Evolutionary conservation across 192 early-diverging fungal genomes (phyloP).

Genomic region (Chytriomyces sp.): DNA sequence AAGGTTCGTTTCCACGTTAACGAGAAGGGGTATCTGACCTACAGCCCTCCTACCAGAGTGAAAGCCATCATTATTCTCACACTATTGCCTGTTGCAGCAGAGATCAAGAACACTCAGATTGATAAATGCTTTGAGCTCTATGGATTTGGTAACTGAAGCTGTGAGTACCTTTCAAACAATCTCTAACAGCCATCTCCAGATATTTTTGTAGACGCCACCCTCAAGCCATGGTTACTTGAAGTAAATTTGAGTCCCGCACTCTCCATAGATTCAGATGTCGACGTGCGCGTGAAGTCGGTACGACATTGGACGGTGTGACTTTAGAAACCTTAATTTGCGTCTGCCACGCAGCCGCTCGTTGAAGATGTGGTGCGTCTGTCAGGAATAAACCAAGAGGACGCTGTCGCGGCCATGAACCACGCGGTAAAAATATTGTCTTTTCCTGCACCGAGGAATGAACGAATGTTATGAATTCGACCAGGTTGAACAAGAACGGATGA

Average conservation of each 20-base stretch:
- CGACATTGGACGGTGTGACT: not conserved
- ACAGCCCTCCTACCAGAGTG: too few species aligned
- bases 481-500: not conserved
- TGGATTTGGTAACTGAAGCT: slow-evolving; percentile 48
- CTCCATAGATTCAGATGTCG: slow-evolving; percentile 43
- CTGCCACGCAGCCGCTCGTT: slow-evolving; percentile 32
- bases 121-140: slow-evolving; percentile 53
- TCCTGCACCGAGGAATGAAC: not conserved
- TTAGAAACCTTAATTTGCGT: not conserved
- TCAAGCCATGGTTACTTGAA: slow-evolving; percentile 54
- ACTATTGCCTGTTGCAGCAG: slow-evolving; percentile 39
- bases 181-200: slow-evolving; percentile 23
- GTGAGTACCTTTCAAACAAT: not conserved
- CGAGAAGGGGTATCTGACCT: not conserved
- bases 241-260: slow-evolving; percentile 55
- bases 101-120: slow-evolving; percentile 15
- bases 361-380: slow-evolving; percentile 35
- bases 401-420: slow-evolving; percentile 11
- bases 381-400: slow-evolving; percentile 34
- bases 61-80: slow-evolving; percentile 43
- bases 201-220: slow-evolving; percentile 41
- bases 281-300: slow-evolving; percentile 49
- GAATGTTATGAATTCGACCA: not conserved
- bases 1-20: too few species aligned
- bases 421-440: not conserved